Percentiles rank a stretch among this genome's conserved stretches.
Conservation (phyloP, 202 grass and related monocot genomes). For the Hordeum pubiflorum region DNA sequence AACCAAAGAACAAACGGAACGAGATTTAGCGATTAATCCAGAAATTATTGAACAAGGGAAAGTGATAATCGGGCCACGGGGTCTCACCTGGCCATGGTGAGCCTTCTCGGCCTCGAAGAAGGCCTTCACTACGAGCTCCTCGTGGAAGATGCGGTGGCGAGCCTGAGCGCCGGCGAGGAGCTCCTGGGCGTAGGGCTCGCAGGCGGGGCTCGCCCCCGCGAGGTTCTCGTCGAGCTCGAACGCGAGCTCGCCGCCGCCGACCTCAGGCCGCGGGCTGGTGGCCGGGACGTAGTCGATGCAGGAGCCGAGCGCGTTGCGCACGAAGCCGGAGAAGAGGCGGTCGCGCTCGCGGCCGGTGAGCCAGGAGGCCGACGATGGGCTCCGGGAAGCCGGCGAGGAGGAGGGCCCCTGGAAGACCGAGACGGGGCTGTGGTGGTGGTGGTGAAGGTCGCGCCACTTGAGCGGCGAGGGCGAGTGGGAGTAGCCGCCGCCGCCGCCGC, state of each 20-base stretch:
- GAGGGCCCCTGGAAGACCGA: slow-evolving; percentile 73
- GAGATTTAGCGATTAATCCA: slow-evolving; percentile 26
- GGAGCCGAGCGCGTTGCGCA: slow-evolving; percentile 69
- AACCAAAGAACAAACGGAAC: neutral
- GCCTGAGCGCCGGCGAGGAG: slow-evolving; percentile 65
- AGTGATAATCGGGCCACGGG: neutral
- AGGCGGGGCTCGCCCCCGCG: slow-evolving; percentile 35
- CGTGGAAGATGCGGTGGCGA: slow-evolving; percentile 79
- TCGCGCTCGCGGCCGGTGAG: slow-evolving; percentile 44
- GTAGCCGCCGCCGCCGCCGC: slow-evolving; percentile 1
- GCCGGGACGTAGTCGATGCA: slow-evolving; percentile 68
- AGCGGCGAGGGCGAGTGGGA: slow-evolving; percentile 50
- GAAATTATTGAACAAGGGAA: neutral
- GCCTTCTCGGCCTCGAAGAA: slow-evolving; percentile 91
- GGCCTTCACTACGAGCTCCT: slow-evolving; percentile 84
- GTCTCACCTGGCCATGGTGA: slow-evolving; percentile 75
- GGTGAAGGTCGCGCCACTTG: slow-evolving; percentile 63
- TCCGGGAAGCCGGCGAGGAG: slow-evolving; percentile 44
- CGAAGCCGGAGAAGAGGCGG: slow-evolving; percentile 57
- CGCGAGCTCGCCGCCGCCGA: slow-evolving; percentile 41
- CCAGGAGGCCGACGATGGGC: slow-evolving; percentile 48
- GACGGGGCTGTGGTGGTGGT: slow-evolving; percentile 66
- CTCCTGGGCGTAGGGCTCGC: slow-evolving; percentile 56
- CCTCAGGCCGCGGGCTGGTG: slow-evolving; percentile 30
- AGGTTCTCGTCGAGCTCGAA: slow-evolving; percentile 66